These are phyloP conservation scores for Gynandropsis gynandra DNA, from an alignment of 345 rosid genomes.

Conservation along the genomic window DNA sequence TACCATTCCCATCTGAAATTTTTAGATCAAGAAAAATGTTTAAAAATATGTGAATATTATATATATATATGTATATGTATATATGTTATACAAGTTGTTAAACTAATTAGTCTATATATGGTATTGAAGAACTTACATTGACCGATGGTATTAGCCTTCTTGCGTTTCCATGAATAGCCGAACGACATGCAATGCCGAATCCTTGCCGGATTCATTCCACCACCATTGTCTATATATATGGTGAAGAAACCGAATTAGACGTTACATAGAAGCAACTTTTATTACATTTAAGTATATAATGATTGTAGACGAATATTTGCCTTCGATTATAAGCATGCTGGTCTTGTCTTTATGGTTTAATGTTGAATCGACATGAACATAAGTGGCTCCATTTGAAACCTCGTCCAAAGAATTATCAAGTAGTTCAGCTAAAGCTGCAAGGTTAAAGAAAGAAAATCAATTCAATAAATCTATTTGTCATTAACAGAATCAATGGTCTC, in stretches of 20 bases:
- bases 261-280: not conserved
- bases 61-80: not conserved
- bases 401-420: slow-evolving; percentile 79
- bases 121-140: slow-evolving; percentile 44
- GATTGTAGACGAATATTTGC: no score
- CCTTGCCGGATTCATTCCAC: slow-evolving; percentile 65
- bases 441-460: not conserved
- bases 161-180: slow-evolving; percentile 76
- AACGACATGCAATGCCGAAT: slow-evolving; percentile 78
- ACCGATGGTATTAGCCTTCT: slow-evolving; percentile 60
- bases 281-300: no score
- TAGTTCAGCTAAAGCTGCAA: slow-evolving; percentile 78
- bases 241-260: not conserved
- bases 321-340: slow-evolving; percentile 21
- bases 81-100: not conserved
- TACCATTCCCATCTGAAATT: slow-evolving; percentile 72
- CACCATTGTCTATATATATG: slow-evolving; percentile 79
- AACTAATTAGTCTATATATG: not conserved
- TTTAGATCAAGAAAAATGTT: slow-evolving; percentile 1
- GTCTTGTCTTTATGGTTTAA: slow-evolving; percentile 34
- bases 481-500: no score
- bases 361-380: slow-evolving; percentile 42
- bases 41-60: not conserved
- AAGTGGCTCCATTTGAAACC: slow-evolving; percentile 61
- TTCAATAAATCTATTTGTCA: no score